Percentiles rank a stretch among this genome's conserved stretches.
These are phyloP conservation scores for Thyridium curvatum DNA, from an alignment of 2,329 filamentous ascomycete genomes.

Conservation along the genomic window DNA sequence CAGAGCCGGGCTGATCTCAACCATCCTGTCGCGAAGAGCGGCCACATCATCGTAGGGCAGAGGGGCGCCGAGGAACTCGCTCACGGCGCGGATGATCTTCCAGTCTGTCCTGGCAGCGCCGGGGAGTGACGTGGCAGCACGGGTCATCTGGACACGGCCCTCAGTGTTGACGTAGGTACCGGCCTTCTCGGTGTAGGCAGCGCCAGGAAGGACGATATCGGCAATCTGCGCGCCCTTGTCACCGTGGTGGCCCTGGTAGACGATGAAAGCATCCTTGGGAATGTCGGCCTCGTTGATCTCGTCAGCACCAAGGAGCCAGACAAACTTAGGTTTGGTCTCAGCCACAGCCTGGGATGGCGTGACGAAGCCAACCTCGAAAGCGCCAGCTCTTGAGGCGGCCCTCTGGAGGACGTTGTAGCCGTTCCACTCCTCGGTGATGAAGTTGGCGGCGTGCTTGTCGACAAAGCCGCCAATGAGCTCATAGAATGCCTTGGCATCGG, in stretches of 20 bases:
- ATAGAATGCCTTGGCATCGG: conserved; percentile 87
- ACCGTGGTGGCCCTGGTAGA: conserved; percentile 98
- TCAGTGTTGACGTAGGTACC: conserved; percentile 98
- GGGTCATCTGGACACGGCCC: conserved; percentile 89
- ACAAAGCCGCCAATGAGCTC: conserved; percentile 86
- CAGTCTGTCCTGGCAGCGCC: conserved; percentile 92
- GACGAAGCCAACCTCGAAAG: conserved; percentile 93
- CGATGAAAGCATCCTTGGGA: conserved; percentile 90
- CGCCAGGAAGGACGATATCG: conserved; percentile 87
- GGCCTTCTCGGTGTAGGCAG: conserved; percentile 94
- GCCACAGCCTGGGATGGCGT: conserved; percentile 77
- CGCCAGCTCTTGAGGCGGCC: conserved; percentile 84
- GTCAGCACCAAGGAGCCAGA: conserved; percentile 95
- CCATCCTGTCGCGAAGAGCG: conserved; percentile 84
- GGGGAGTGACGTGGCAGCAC: conserved; percentile 80
- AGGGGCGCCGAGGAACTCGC: conserved; percentile 82
- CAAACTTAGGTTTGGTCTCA: conserved; percentile 82
- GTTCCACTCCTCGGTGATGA: conserved; percentile 87
- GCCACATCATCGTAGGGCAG: conserved; percentile 93
- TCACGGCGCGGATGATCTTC: conserved; percentile 94
- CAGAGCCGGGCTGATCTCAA: conserved; percentile 86
- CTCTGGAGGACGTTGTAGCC: conserved; percentile 96
- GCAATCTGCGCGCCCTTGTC: conserved; percentile 89
- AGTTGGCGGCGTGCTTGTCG: conserved; percentile 86
- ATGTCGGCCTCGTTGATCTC: conserved; percentile 81